These are phyloP conservation scores for Exidia glandulosa DNA, from an alignment of 768 basidiomycete species.

Conservation along the genomic window DNA sequence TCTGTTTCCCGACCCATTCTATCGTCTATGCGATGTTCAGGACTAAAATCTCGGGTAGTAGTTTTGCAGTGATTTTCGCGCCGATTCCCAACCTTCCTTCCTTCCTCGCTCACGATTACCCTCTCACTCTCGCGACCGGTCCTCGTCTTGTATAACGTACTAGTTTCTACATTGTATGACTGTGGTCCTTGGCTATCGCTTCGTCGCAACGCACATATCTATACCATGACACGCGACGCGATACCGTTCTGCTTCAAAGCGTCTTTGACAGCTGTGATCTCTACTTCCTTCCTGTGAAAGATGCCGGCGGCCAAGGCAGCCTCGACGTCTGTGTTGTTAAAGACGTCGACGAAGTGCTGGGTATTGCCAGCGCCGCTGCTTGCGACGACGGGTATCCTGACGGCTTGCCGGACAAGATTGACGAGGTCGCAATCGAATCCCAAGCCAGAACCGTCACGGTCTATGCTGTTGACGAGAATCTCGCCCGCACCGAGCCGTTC, in stretches of 20 bases:
- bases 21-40: background rate
- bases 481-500: conserved; percentile 90
- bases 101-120: no score
- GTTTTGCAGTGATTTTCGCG: background rate
- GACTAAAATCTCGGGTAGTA: background rate
- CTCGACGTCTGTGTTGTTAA: conserved; percentile 67
- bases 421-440: conserved; percentile 88
- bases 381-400: conserved; percentile 87
- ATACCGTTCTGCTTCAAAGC: conserved; percentile 36
- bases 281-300: conserved; percentile 86
- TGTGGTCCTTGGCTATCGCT: background rate
- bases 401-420: conserved; percentile 57
- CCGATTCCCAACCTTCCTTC: background rate
- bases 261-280: conserved; percentile 70
- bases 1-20: background rate
- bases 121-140: no score
- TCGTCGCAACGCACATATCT: background rate
- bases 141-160: background rate
- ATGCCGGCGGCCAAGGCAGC: conserved; percentile 95
- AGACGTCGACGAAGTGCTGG: conserved; percentile 83
- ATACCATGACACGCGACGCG: conserved; percentile 27
- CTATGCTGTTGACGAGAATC: conserved; percentile 90
- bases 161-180: background rate
- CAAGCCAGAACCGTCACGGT: conserved; percentile 84
- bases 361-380: conserved; percentile 83